phyloP scores from a whole-genome alignment of 495 filamentous ascomycete genomes.

The Penicillium steckii region DNA sequence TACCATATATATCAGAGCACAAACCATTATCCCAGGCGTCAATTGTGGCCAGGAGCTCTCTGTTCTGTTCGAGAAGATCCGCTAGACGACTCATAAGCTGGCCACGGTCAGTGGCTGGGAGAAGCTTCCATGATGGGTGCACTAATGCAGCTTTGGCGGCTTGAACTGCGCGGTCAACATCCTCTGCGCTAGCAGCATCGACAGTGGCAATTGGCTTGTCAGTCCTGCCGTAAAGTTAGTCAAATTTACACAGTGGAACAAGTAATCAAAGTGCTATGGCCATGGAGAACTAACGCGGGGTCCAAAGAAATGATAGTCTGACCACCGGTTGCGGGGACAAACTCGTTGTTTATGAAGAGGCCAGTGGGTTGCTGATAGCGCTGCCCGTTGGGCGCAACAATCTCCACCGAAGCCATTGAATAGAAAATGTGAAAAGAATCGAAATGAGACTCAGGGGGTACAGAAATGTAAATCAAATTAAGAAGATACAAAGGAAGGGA shows the following conservation, averaged over 20 bases:
- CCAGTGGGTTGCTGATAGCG: conserved; percentile 77
- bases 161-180: conserved; percentile 80
- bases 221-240: conserved; percentile 64
- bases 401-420: conserved; percentile 51
- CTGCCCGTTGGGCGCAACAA: conserved; percentile 85
- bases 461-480: not conserved
- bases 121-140: conserved; percentile 72
- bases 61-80: conserved; percentile 66
- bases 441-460: not conserved
- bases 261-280: not conserved
- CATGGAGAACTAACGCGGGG: conserved; percentile 51
- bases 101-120: conserved; percentile 72
- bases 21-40: conserved; percentile 95
- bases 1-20: not conserved
- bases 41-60: conserved; percentile 77
- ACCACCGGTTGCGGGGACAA: conserved; percentile 68
- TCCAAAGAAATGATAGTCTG: conserved; percentile 76
- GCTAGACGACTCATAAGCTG: conserved; percentile 72
- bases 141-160: conserved; percentile 81
- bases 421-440: not conserved
- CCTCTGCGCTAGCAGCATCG: conserved; percentile 72
- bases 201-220: conserved; percentile 82
- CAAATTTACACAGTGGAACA: conserved; percentile 4
- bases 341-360: conserved; percentile 95
- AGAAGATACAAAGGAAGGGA: not conserved